Evolutionary conservation across 331 rosid genomes (phyloP).

Genomic region (Telfairia occidentalis): DNA sequence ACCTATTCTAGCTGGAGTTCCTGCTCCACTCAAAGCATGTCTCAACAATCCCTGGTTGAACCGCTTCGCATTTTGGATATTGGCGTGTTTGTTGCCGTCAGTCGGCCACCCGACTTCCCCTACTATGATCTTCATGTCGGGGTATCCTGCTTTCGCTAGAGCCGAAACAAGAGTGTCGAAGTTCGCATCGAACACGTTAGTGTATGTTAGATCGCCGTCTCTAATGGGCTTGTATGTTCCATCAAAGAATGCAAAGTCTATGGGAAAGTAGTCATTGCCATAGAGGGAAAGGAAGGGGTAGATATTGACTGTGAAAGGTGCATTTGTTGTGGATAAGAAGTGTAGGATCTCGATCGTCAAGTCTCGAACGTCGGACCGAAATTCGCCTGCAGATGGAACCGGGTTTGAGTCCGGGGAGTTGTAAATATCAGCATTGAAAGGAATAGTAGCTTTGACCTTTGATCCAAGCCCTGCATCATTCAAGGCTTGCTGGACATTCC

Average conservation of each 20-base stretch:
- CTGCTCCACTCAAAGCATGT: slow-evolving; percentile 53
- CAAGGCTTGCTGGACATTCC: slow-evolving; percentile 58
- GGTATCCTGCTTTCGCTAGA: slow-evolving; percentile 52
- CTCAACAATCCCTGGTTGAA: slow-evolving; percentile 62
- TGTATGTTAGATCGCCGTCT: slow-evolving; percentile 51
- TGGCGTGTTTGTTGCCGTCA: slow-evolving; percentile 64
- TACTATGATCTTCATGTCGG: slow-evolving; percentile 45
- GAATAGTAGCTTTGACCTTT: slow-evolving; percentile 60
- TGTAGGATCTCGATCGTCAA: slow-evolving; percentile 39
- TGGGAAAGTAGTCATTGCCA: slow-evolving; percentile 54
- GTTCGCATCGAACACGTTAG: slow-evolving; percentile 78
- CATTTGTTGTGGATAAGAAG: slow-evolving; percentile 38
- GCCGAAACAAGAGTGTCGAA: slow-evolving; percentile 68
- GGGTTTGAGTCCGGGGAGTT: slow-evolving; percentile 62
- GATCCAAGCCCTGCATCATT: slow-evolving; percentile 42
- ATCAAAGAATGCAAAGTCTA: slow-evolving; percentile 76
- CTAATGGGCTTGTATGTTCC: slow-evolving; percentile 37
- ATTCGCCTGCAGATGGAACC: slow-evolving; percentile 76
- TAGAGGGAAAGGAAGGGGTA: slow-evolving; percentile 74
- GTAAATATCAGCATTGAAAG: slow-evolving; percentile 80
- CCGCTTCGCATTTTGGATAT: slow-evolving; percentile 41
- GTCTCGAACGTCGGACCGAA: slow-evolving; percentile 58
- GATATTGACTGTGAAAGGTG: slow-evolving; percentile 73
- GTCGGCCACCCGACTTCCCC: slow-evolving; percentile 98
- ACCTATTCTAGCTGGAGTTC: slow-evolving; percentile 61